Conservation (phyloP, 371 early-diverging fungal species). For the Lichtheimia corymbifera region DNA sequence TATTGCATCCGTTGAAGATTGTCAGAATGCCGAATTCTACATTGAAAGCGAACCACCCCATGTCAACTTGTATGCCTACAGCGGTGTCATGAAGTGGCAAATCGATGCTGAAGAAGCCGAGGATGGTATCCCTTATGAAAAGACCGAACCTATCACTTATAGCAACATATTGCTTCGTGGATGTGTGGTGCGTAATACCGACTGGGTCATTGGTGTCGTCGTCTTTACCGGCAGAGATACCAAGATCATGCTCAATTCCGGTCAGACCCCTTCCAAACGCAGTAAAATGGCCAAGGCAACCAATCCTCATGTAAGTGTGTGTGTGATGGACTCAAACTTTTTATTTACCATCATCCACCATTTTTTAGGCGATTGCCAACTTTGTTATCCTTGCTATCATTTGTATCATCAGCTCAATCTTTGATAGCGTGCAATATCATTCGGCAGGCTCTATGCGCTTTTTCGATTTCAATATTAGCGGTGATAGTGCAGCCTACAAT, state of each 20-base stretch:
- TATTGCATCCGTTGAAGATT: constrained; percentile 45
- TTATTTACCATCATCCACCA: background rate
- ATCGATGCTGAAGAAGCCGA: constrained; percentile 29
- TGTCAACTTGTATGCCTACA: constrained; percentile 74
- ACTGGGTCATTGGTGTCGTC: constrained; percentile 80
- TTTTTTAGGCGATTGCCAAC: constrained; percentile 45
- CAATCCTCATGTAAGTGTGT: constrained; percentile 79
- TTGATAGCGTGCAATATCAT: constrained; percentile 61
- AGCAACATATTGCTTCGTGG: constrained; percentile 91
- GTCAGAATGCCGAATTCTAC: constrained; percentile 56
- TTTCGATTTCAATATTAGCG: constrained; percentile 41
- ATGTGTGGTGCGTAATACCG: constrained; percentile 88
- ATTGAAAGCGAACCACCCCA: constrained; percentile 84
- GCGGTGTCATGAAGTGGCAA: constrained; percentile 64
- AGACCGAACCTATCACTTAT: constrained; percentile 72
- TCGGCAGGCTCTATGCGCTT: constrained; percentile 28
- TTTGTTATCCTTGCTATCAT: constrained; percentile 50
- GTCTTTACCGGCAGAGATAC: constrained; percentile 90
- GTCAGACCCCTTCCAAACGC: constrained; percentile 91
- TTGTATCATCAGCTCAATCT: constrained; percentile 64
- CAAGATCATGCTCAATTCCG: constrained; percentile 89
- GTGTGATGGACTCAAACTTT: no score
- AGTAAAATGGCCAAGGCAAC: constrained; percentile 92
- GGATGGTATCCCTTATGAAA: constrained; percentile 39
- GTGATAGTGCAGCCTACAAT: constrained; percentile 25